Conservation (phyloP, 768 basidiomycete species). For the Mycena crocata region DNA sequence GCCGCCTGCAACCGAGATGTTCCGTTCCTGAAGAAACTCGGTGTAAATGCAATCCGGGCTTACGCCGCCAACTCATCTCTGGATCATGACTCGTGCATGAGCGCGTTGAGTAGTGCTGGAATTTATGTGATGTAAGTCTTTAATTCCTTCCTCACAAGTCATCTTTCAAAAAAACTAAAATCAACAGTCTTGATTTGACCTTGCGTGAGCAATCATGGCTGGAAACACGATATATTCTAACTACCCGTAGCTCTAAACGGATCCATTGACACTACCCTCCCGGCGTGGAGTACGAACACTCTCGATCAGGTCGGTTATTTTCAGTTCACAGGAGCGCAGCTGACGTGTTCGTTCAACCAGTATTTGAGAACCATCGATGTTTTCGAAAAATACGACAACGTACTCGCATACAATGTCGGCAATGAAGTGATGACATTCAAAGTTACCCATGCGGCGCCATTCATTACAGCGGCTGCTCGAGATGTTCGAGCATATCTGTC, state of each 20-base stretch:
- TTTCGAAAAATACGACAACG: conserved; percentile 89
- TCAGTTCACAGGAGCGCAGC: neutral
- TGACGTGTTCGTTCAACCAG: conserved; percentile 53
- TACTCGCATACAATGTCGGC: conserved; percentile 90
- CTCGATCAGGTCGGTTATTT: conserved; percentile 50
- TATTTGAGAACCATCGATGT: conserved; percentile 83
- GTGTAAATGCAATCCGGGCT: conserved; percentile 84
- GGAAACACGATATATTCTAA: neutral
- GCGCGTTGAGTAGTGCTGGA: conserved; percentile 74
- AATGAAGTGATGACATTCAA: conserved; percentile 78
- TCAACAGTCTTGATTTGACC: conserved; percentile 82
- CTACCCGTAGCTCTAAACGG: conserved; percentile 62
- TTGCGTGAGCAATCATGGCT: conserved; percentile 53
- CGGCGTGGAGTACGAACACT: conserved; percentile 73
- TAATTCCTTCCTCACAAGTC: neutral
- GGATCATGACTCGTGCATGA: conserved; percentile 93
- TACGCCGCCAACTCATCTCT: conserved; percentile 87
- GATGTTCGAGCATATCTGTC: conserved; percentile 89
- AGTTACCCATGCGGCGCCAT: conserved; percentile 75
- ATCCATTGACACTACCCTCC: conserved; percentile 67
- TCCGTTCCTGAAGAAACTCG: conserved; percentile 80
- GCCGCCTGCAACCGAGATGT: conserved; percentile 82
- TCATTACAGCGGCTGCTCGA: conserved; percentile 91
- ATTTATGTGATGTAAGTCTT: conserved; percentile 88
- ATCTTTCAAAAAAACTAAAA: conserved; percentile 9